A percentile compares a stretch with the other conserved stretches of the same genome.
Evolutionary conservation across 2,329 filamentous ascomycete genomes (phyloP).

Genomic region (Botrytis fabae): DNA sequence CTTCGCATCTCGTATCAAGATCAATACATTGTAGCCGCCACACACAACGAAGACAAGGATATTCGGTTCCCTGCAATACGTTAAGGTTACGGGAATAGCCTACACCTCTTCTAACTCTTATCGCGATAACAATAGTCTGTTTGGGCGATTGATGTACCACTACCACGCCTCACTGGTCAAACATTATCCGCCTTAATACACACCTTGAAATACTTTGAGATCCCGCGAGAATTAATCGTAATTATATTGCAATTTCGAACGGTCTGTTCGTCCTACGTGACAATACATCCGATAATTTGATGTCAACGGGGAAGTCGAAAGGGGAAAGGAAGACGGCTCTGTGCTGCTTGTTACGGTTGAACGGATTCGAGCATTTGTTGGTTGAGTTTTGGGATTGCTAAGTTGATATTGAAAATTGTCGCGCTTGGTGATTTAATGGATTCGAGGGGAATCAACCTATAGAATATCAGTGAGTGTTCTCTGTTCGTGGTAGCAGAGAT

Average conservation of each 20-base stretch:
- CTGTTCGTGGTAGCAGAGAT: background rate
- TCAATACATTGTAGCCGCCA: background rate
- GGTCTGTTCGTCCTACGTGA: background rate
- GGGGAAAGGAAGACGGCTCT: background rate
- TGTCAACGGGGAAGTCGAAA: background rate
- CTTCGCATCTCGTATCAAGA: background rate
- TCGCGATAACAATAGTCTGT: slow-evolving; percentile 13
- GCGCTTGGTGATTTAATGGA: background rate
- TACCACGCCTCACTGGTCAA: background rate
- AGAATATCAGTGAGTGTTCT: background rate
- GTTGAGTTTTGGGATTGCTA: background rate
- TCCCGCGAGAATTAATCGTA: background rate
- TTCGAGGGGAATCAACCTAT: too few relatives aligned
- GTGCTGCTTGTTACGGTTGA: background rate
- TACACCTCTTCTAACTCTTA: background rate
- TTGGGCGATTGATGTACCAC: background rate
- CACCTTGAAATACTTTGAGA: background rate
- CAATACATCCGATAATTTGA: background rate
- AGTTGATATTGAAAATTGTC: background rate
- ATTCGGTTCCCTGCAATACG: background rate
- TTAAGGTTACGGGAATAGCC: background rate
- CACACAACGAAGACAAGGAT: background rate
- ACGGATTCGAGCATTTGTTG: slow-evolving; percentile 1
- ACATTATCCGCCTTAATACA: slow-evolving; percentile 2
- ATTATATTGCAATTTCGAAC: background rate